Percentiles rank a stretch among this genome's conserved stretches.
Evolutionary conservation across 129 eudicot genomes (phyloP).

Genomic region (Saposhnikovia divaricata): DNA sequence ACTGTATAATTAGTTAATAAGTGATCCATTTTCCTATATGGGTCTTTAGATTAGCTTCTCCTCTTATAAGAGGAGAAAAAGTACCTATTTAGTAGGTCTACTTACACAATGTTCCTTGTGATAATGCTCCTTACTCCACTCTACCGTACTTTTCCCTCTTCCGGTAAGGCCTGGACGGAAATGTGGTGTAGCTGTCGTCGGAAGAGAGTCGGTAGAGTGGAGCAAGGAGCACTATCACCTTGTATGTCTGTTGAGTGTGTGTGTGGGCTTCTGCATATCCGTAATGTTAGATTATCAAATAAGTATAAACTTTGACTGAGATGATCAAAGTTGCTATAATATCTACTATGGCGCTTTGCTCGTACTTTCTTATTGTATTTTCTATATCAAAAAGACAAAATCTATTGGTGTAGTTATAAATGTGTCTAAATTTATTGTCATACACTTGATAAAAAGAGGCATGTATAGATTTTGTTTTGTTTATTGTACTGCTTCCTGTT

Average conservation of each 20-base stretch:
- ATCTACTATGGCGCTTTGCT: background rate
- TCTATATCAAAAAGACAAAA: background rate
- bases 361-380: background rate
- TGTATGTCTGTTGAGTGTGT: background rate
- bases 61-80: too few relatives aligned
- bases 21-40: too few relatives aligned
- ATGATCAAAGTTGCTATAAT: too few relatives aligned
- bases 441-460: background rate
- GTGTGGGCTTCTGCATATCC: background rate
- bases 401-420: background rate
- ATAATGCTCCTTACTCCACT: too few relatives aligned
- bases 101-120: background rate
- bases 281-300: background rate
- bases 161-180: too few relatives aligned
- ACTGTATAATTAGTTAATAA: too few relatives aligned
- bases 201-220: too few relatives aligned
- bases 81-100: too few relatives aligned
- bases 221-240: too few relatives aligned
- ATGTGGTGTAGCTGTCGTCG: too few relatives aligned
- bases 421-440: background rate
- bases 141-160: too few relatives aligned
- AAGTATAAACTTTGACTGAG: background rate
- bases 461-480: background rate
- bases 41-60: too few relatives aligned
- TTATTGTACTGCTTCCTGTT: background rate